phyloP scores from a whole-genome alignment of 1,284 basidiomycete species.

The Moesziomyces antarcticus region DNA sequence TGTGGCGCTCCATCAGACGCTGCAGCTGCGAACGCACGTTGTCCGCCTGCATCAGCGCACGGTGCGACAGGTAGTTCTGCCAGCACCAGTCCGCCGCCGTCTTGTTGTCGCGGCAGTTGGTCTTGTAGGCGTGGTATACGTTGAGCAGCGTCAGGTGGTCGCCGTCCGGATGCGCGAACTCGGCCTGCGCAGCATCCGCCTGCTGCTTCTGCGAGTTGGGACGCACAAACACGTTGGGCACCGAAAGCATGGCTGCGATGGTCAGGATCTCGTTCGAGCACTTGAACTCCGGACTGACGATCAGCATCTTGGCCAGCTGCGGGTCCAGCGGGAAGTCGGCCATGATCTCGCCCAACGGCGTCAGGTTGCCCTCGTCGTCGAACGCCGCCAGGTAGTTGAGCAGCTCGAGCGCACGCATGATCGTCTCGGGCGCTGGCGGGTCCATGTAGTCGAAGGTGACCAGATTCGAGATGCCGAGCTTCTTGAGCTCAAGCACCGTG shows the following conservation, averaged over 20 bases:
- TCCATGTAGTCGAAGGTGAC: constrained; percentile 84
- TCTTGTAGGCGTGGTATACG: constrained; percentile 91
- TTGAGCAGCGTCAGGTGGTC: constrained; percentile 96
- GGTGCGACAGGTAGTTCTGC: constrained; percentile 87
- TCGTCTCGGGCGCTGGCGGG: constrained; percentile 84
- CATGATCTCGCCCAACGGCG: constrained; percentile 88
- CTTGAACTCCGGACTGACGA: constrained; percentile 91
- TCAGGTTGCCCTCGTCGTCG: constrained; percentile 93
- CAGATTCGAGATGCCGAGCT: constrained; percentile 77
- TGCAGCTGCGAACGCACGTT: constrained; percentile 93
- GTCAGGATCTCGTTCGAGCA: constrained; percentile 96
- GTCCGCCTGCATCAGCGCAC: constrained; percentile 89
- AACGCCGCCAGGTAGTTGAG: constrained; percentile 91
- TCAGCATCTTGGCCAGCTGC: constrained; percentile 90
- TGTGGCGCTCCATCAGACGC: constrained; percentile 85
- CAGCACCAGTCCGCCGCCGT: constrained; percentile 79
- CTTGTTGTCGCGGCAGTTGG: constrained; percentile 69
- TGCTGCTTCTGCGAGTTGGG: constrained; percentile 82
- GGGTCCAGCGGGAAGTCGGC: constrained; percentile 98
- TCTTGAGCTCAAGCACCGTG: constrained; percentile 91
- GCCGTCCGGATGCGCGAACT: constrained; percentile 90
- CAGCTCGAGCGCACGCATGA: constrained; percentile 96
- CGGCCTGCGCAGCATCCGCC: constrained; percentile 89
- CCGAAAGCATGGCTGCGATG: constrained; percentile 92
- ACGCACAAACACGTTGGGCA: constrained; percentile 92